Percentiles rank a stretch among this genome's conserved stretches.
Conservation (phyloP, 2,329 filamentous ascomycete species). For the Arthrobotrys iridis region DNA sequence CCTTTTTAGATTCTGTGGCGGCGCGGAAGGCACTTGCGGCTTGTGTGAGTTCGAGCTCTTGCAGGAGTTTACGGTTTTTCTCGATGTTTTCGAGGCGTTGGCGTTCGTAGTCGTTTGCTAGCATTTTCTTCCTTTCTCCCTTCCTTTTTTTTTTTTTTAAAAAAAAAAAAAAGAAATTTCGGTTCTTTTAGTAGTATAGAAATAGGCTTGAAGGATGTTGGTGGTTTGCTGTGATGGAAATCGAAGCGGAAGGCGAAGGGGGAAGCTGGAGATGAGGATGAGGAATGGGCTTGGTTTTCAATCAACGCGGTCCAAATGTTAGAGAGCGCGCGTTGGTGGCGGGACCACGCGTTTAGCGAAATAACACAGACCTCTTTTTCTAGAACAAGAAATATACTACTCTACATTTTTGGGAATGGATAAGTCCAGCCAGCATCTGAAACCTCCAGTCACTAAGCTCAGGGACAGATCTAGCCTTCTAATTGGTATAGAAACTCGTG, state of each 20-base stretch:
- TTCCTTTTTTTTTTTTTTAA: too few relatives aligned
- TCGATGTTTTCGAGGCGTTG: conserved; percentile 59
- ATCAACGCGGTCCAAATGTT: conserved; percentile 7
- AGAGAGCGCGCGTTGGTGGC: background rate
- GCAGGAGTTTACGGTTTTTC: conserved; percentile 59
- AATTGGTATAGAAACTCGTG: too few relatives aligned
- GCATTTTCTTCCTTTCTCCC: too few relatives aligned
- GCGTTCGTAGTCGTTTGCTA: conserved; percentile 59
- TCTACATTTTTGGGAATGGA: too few relatives aligned
- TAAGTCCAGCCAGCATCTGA: too few relatives aligned
- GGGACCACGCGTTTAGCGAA: conserved; percentile 10
- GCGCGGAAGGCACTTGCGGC: conserved; percentile 53
- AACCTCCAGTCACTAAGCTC: too few relatives aligned
- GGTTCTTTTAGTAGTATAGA: too few relatives aligned
- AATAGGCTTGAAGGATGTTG: background rate
- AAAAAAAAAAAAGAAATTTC: too few relatives aligned
- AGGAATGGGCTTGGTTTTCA: background rate
- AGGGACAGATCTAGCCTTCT: too few relatives aligned
- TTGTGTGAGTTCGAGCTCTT: conserved; percentile 57
- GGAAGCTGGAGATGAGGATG: background rate
- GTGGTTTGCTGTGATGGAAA: background rate
- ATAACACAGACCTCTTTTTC: too few relatives aligned
- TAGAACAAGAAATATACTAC: background rate
- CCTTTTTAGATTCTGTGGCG: conserved; percentile 38
- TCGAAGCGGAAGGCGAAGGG: background rate